Evolutionary conservation across 331 rosid species (phyloP).

Genomic region (Malus hybrid): DNA sequence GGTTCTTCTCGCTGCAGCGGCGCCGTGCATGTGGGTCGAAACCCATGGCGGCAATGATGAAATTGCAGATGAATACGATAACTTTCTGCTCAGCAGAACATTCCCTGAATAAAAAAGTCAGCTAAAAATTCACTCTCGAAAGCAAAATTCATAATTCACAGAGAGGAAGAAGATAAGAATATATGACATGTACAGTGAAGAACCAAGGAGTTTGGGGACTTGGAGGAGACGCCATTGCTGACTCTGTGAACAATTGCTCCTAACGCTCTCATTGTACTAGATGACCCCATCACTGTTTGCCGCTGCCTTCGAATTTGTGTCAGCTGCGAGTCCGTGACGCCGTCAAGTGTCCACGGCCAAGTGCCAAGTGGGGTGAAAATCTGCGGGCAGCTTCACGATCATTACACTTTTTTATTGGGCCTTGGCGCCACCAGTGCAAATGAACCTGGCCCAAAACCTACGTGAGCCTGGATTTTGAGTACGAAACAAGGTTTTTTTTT

Average conservation of each 20-base stretch:
- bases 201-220: conserved; percentile 20
- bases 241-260: conserved; percentile 37
- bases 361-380: too few species aligned
- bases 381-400: too few species aligned
- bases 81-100: conserved; percentile 18
- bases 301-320: not conserved
- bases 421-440: not conserved
- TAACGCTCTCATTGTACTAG: conserved; percentile 34
- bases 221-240: conserved; percentile 31
- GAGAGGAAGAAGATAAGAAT: not conserved
- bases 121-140: not conserved
- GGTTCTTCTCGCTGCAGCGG: conserved; percentile 34
- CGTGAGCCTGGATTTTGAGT: too few species aligned
- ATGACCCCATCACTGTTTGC: conserved; percentile 17
- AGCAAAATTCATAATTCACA: not conserved
- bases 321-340: not conserved
- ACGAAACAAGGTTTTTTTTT: too few species aligned
- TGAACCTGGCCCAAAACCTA: not conserved
- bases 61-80: conserved; percentile 24
- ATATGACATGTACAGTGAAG: conserved; percentile 22
- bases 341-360: too few species aligned
- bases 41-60: conserved; percentile 14
- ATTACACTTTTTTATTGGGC: not conserved
- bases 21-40: conserved; percentile 1
- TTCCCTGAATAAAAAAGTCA: conserved; percentile 41